Percentiles rank a stretch among this genome's conserved stretches.
Conservation (phyloP, 1,139 yeast species). For the Blastobotrys illinoisensis region DNA sequence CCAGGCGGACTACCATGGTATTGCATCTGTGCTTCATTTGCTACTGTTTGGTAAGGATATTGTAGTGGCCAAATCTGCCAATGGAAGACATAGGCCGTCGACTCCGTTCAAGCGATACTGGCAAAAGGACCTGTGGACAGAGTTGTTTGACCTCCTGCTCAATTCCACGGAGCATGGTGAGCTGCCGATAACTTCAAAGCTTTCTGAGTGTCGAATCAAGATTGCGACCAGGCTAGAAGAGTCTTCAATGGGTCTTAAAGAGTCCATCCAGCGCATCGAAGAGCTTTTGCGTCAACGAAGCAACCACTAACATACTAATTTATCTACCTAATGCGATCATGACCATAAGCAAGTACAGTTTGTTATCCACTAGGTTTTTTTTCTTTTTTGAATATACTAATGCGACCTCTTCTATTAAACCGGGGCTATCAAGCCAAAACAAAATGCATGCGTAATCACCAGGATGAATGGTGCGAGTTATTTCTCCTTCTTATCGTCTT, state of each 20-base stretch:
- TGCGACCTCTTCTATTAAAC: not conserved
- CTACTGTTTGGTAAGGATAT: conserved; percentile 57
- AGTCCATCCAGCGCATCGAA: not conserved
- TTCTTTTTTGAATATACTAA: not conserved
- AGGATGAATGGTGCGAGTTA: too few relatives aligned
- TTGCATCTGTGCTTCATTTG: conserved; percentile 71
- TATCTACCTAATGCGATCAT: not conserved
- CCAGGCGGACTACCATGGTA: conserved; percentile 81
- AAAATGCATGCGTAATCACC: not conserved
- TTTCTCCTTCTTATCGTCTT: conserved; percentile 9
- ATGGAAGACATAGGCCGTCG: conserved; percentile 33
- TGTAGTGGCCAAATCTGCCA: conserved; percentile 15
- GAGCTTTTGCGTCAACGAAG: not conserved
- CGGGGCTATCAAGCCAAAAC: too few relatives aligned
- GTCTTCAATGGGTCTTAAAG: conserved; percentile 10
- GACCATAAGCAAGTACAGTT: too few relatives aligned
- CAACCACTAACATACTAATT: not conserved
- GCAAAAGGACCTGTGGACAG: conserved; percentile 69
- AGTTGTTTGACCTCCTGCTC: conserved; percentile 57
- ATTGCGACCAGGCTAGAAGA: conserved; percentile 45
- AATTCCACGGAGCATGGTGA: conserved; percentile 44
- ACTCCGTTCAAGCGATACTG: conserved; percentile 65
- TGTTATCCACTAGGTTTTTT: too few relatives aligned
- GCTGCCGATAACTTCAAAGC: conserved; percentile 40
- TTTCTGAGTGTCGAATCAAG: conserved; percentile 37